Base-by-base conservation (phyloP, 768 basidiomycete genomes). In the Stropharia rugosoannulata region DNA sequence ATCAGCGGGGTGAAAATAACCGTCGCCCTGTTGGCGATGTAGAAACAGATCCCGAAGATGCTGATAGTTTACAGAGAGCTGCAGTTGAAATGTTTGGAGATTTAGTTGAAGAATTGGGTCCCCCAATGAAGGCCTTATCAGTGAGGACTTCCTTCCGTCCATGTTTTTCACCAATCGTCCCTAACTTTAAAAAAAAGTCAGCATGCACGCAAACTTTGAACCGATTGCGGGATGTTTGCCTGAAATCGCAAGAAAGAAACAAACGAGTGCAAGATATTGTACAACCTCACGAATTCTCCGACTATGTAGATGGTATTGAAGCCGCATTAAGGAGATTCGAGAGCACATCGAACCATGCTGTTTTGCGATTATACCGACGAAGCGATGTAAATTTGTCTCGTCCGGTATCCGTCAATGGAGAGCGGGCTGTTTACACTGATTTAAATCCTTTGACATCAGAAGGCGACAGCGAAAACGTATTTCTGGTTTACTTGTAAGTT, bases 401-500 rank as follows among this genome's bases (percentile, higher is more conserved):
- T 58, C 45, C 65, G 2, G 58, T 52, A 7, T 70, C 71, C 19
- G 48, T 66, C 19, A 54, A 64, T 9, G 69, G 65, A 45, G 38
- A 59, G 4, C 42, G 46, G 22, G 48, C 37, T 12, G 22, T 38
- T 22, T n/a, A 55, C 44, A n/a, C 63, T 10, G 55, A 57, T 15
- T 78, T 80, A 1, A 74, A 75, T 38, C 55, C 59, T 12, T 44
- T 78, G 2, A 63, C 82, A 15, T 61, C 64, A 7, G 79, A 78
- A 32, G 74, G 73, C 38, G 84, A 89, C n/a, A 84, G 87, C 60
- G 95, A 97, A 62, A 85, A 86, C 54, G 79, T 97, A 1, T 96
- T 96, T 67, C 70, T 95, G 22, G 88, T 95, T 0, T 96, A 95
- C 66, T 96, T 95, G 95, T 95, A 58, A 68, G 93, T 42, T 50